phyloP scores from a whole-genome alignment of 345 rosid species.

The Barbarea vulgaris region DNA sequence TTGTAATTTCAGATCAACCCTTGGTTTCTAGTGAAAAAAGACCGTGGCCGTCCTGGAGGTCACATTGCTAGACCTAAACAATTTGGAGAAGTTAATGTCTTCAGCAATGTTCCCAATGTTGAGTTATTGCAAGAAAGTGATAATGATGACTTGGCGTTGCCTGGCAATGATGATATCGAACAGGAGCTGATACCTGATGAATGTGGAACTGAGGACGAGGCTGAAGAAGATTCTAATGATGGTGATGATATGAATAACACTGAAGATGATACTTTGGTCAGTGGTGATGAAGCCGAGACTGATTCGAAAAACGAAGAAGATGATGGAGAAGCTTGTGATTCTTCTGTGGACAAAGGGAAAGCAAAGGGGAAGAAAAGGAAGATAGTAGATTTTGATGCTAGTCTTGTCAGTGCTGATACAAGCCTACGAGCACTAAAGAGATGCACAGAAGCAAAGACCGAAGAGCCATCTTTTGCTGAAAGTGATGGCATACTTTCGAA shows the following conservation, averaged over 20 bases:
- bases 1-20: constrained; percentile 68
- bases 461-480: constrained; percentile 36
- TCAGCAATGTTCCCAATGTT: constrained; percentile 63
- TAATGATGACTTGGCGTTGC: constrained; percentile 45
- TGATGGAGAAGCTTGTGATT: constrained; percentile 37
- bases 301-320: constrained; percentile 38
- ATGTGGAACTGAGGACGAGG: constrained; percentile 44
- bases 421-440: constrained; percentile 85
- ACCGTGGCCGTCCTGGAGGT: constrained; percentile 84
- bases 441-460: constrained; percentile 60
- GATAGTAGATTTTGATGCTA: constrained; percentile 61
- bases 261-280: constrained; percentile 40
- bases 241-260: constrained; percentile 35
- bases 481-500: constrained; percentile 78
- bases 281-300: constrained; percentile 43
- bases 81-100: constrained; percentile 69
- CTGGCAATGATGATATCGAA: constrained; percentile 45
- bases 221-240: constrained; percentile 42
- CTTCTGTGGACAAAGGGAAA: constrained; percentile 25
- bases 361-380: constrained; percentile 68
- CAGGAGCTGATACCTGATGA: constrained; percentile 31
- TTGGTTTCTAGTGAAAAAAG: constrained; percentile 83
- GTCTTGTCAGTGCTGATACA: constrained; percentile 65
- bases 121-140: constrained; percentile 63
- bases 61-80: constrained; percentile 85